phyloP scores from a whole-genome alignment of 768 basidiomycete genomes.

The Mycena galopus region DNA sequence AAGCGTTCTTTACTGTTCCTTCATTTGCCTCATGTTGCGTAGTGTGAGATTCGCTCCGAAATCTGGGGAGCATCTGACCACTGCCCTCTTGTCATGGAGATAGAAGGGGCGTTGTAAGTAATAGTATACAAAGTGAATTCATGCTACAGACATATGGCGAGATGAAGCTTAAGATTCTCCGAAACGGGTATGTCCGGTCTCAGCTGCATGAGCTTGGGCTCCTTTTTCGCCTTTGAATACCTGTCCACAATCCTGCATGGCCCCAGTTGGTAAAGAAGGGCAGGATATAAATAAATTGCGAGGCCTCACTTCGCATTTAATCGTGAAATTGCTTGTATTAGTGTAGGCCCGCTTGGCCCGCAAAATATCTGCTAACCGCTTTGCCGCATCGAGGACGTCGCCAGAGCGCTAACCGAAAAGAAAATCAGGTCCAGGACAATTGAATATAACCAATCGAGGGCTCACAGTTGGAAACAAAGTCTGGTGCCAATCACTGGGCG shows the following conservation, averaged over 20 bases:
- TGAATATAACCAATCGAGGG: neutral
- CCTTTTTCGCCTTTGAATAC: slow-evolving; percentile 96
- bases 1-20: slow-evolving; percentile 18
- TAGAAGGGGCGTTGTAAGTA: slow-evolving; percentile 61
- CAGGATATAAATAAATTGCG: slow-evolving; percentile 3
- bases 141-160: neutral
- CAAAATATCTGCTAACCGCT: slow-evolving; percentile 78
- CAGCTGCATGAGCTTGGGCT: slow-evolving; percentile 87
- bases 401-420: slow-evolving; percentile 4
- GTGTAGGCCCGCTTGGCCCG: slow-evolving; percentile 87
- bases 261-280: slow-evolving; percentile 7
- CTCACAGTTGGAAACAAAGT: slow-evolving; percentile 79
- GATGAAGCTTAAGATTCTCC: slow-evolving; percentile 73
- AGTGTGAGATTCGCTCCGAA: slow-evolving; percentile 88
- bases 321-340: slow-evolving; percentile 91
- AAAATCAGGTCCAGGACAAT: neutral
- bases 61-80: slow-evolving; percentile 93
- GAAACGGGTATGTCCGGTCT: slow-evolving; percentile 88
- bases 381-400: slow-evolving; percentile 69
- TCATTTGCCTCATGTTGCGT: slow-evolving; percentile 8
- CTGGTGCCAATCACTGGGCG: slow-evolving; percentile 91
- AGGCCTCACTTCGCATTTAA: slow-evolving; percentile 82
- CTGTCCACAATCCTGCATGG: slow-evolving; percentile 76
- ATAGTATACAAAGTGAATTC: neutral
- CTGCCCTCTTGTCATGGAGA: slow-evolving; percentile 84